Base-by-base conservation (phyloP, 2,329 filamentous ascomycete species). In the Verticillium zaregamsianum region DNA sequence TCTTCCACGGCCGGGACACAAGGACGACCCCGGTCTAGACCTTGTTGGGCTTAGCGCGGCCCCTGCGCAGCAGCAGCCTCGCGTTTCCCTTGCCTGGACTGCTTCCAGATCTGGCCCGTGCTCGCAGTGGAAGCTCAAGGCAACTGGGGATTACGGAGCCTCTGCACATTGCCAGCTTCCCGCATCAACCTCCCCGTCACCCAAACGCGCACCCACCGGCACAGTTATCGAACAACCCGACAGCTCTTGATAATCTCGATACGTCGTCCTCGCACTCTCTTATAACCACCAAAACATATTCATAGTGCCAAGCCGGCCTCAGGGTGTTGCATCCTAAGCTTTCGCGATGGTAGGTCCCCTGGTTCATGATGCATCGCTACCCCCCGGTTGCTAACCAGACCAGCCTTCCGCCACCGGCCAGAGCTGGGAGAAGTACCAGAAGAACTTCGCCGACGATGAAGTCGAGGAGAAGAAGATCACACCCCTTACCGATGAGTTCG, bases 401-500 rank as follows among this genome's bases (percentile, higher is more conserved):
- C 86, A 97, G 93, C 93, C 93, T 85, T 94, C 91, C 82, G 94
- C 95, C 79, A 96, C 90, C 72, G 95, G 95, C 76, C 81, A 85
- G 78, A 92, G 87, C 86, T 99, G 95, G 95, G 95, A 99, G 86
- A 98, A 98, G 83, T 98, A 97, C 85, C 87, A 91, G 82, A 97
- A 98, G 86, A 93, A 89, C 74, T 99, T 92, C 74, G 94, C 90
- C 74, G 95, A 99, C 74, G 95, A 99, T 72, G 95, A 98, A 77
- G 84, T 93, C 78, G 93, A 96, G 76, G 95, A 99, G 86, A 99
- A 99, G 90, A 99, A 99, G 87, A 99, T 99, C 75, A 94, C 93
- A 64, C 95, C 95, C 68, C 83, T 99, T 66, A 90, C 93, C 69
- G 95, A 98, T 82, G 95, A 98, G 94, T 97, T 85, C 68, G 90